Conservation (phyloP, 176 grass and related monocot species). For the Zoysia japonica region DNA sequence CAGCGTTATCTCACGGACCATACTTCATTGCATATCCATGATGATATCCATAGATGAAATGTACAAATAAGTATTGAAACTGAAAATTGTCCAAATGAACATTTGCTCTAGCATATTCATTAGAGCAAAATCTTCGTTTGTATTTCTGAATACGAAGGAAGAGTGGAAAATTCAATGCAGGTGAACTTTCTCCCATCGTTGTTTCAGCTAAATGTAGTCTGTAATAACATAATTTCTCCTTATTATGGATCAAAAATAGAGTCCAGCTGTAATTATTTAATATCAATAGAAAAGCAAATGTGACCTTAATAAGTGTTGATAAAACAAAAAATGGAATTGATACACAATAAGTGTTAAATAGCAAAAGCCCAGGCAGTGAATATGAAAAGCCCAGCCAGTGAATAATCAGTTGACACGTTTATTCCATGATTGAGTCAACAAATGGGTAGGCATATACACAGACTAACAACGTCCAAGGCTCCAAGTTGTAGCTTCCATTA, state of each 20-base stretch:
- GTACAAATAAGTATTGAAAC: neutral
- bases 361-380: neutral
- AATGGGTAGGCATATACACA: slow-evolving; percentile 24
- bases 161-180: neutral
- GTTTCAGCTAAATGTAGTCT: slow-evolving; percentile 4
- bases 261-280: neutral
- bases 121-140: neutral
- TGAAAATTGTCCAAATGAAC: slow-evolving; percentile 20
- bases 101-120: neutral
- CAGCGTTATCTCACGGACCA: neutral
- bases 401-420: neutral
- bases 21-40: neutral
- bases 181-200: neutral
- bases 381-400: slow-evolving; percentile 8
- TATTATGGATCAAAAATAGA: slow-evolving; percentile 11
- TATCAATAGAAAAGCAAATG: slow-evolving; percentile 18
- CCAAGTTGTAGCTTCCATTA: slow-evolving; percentile 14
- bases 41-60: neutral
- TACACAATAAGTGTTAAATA: slow-evolving; percentile 8
- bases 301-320: neutral
- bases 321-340: slow-evolving; percentile 11
- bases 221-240: slow-evolving; percentile 2
- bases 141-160: neutral
- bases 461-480: neutral
- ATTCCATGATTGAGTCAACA: slow-evolving; percentile 1